Conservation (phyloP, 169 alveolate species). For the Plasmodium fragile region DNA sequence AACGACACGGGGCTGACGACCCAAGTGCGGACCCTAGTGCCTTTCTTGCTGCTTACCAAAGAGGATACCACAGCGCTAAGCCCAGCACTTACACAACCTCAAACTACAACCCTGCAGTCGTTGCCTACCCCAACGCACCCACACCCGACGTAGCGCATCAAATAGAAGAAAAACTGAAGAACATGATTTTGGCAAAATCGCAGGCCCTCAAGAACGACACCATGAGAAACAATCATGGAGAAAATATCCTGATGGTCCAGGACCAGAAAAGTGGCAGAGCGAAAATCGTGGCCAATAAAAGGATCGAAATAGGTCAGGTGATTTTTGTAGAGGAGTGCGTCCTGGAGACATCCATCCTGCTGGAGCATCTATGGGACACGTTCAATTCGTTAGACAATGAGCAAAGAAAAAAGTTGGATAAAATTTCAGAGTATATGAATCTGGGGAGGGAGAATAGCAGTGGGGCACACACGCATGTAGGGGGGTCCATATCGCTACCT, state of each 20-base stretch:
- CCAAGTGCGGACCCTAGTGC: neutral
- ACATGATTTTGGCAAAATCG: conserved; percentile 4
- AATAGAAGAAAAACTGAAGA: neutral
- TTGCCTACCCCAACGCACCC: neutral
- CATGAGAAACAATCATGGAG: conserved; percentile 25
- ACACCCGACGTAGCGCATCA: neutral
- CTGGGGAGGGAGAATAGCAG: conserved; percentile 23
- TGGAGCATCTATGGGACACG: conserved; percentile 56
- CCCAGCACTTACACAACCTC: neutral
- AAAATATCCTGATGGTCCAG: conserved; percentile 37
- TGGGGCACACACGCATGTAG: neutral
- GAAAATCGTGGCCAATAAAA: conserved; percentile 63
- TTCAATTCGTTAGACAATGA: conserved; percentile 4
- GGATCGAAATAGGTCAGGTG: conserved; percentile 52
- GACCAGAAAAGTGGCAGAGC: conserved; percentile 30
- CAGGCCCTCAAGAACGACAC: neutral
- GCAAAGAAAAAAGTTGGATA: conserved; percentile 14
- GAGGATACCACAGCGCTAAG: neutral
- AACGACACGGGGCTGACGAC: neutral
- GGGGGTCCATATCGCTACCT: neutral
- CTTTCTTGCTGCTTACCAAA: neutral
- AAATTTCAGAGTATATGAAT: conserved; percentile 36
- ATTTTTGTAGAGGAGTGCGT: conserved; percentile 47
- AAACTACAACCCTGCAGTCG: neutral
- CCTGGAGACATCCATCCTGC: conserved; percentile 67